Base-by-base conservation (phyloP, 2,329 filamentous ascomycete species). In the Aspergillus caelatus region DNA sequence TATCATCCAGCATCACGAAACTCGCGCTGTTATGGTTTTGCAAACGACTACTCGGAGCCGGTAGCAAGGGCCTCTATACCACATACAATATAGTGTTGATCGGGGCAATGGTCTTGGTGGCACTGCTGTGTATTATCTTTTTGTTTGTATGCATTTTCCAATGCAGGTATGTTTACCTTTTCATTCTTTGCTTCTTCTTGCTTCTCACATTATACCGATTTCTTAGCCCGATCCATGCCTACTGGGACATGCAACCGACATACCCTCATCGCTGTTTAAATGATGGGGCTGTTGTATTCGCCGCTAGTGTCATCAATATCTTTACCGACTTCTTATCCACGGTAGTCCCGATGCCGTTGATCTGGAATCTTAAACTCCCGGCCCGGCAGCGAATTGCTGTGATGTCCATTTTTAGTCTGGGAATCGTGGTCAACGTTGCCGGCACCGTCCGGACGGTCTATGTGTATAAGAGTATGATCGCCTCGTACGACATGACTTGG, bases 11-110 rank as follows among this genome's bases (percentile, higher is more conserved):
- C n/a, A 59, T 78, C 30, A 78, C 75, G 16, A 80, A 80, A 61
- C 68, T 79, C 12, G 79, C 78, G 1, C 69, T 80, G 52, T 69
- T 72, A 58, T 79, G 72, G 67, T 77, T 80, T 54, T 77, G 78
- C 60, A 72, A 72, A 19, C 73, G 75, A 26, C 68, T 75, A 6
- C 68, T 75, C 2, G 72, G 71, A n/a, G 62, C 68, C 23, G 70
- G 75, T 26, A 65, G 67, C 28, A 75, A 75, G 61, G 66, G 75
- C 39, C 61, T 67, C 26, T 74, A 68, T 48, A 58, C 46, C 57
- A 21, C 61, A 6, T 76, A 74, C 61, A 76, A 77, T 36, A 53
- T 64, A 12, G 61, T 58, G 16, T 46, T 70, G 60, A 64, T 70
- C 9, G 46, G 61, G 10, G 61, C 70, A 1, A 78, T 80, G 63